Conservation (phyloP, 2,329 filamentous ascomycete genomes). For the Penicillium sp. region DNA sequence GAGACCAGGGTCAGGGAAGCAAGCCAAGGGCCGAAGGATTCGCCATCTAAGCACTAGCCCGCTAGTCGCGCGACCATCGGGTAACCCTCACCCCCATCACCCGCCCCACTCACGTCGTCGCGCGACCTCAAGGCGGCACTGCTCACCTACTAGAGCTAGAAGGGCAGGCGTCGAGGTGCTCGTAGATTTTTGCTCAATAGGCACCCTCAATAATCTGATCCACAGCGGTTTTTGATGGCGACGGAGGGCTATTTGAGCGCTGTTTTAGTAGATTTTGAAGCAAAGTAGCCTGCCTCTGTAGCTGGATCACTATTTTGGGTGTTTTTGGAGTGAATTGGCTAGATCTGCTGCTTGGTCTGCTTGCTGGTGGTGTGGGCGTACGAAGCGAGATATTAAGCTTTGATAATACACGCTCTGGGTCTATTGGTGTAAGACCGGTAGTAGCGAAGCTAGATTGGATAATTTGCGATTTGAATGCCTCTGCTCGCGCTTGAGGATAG, state of each 20-base stretch:
- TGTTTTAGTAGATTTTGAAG: constrained; percentile 4
- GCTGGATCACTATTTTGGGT: neutral
- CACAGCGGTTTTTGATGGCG: neutral
- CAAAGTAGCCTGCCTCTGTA: constrained; percentile 2
- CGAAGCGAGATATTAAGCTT: constrained; percentile 5
- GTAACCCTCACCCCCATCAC: too few species aligned
- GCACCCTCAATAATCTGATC: constrained; percentile 4
- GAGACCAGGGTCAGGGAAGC: too few species aligned
- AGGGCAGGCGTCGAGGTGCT: too few species aligned
- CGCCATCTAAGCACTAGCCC: too few species aligned
- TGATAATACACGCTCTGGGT: neutral
- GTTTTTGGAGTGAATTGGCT: constrained; percentile 2
- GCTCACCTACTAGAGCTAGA: too few species aligned
- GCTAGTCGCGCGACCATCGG: too few species aligned
- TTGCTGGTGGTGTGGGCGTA: neutral
- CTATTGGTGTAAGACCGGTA: neutral
- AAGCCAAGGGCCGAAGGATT: too few species aligned
- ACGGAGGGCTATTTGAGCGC: constrained; percentile 3
- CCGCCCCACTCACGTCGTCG: too few species aligned
- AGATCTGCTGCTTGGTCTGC: constrained; percentile 4
- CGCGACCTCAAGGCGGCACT: too few species aligned
- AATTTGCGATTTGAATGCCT: neutral
- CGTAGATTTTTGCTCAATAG: too few species aligned
- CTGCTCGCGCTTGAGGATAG: neutral
- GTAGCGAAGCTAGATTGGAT: neutral